Conservation (phyloP, 23 red algal species). For the Gracilaria domingensis region DNA sequence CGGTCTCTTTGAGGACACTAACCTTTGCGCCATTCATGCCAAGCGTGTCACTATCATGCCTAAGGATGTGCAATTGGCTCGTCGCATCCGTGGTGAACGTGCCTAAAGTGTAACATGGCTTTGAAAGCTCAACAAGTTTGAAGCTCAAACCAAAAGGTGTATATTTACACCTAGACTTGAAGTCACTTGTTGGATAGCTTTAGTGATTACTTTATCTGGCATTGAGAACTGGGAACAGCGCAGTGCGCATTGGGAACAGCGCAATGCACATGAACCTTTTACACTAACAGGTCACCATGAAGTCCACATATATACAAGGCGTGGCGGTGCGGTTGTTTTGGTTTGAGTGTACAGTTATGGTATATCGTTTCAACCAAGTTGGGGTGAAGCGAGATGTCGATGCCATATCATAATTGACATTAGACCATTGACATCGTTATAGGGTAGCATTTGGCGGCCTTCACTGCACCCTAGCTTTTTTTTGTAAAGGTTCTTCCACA, state of each 20-base stretch:
- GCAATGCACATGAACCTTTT: not conserved
- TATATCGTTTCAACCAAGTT: not conserved
- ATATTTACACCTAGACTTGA: slow-evolving; percentile 72
- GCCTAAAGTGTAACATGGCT: slow-evolving; percentile 60
- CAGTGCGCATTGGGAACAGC: no score
- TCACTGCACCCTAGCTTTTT: slow-evolving; percentile 8
- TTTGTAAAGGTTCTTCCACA: slow-evolving; percentile 16
- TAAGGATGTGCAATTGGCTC: slow-evolving; percentile 95
- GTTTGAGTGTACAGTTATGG: not conserved
- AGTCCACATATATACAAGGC: no score
- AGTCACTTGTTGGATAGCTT: slow-evolving; percentile 35
- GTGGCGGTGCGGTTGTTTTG: not conserved
- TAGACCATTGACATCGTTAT: not conserved
- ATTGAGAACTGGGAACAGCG: no score
- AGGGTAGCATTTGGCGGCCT: no score
- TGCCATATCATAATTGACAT: not conserved
- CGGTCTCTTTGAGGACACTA: slow-evolving; percentile 96
- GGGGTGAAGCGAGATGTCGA: not conserved
- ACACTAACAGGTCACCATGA: not conserved
- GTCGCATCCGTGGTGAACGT: slow-evolving; percentile 93
- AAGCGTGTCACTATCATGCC: slow-evolving; percentile 99
- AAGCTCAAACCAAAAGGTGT: slow-evolving; percentile 62
- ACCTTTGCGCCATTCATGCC: slow-evolving; percentile 96
- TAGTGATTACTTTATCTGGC: not conserved
- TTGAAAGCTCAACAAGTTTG: not conserved